phyloP scores from a whole-genome alignment of 495 filamentous ascomycete species.

The Trichocladium uniseriatum region DNA sequence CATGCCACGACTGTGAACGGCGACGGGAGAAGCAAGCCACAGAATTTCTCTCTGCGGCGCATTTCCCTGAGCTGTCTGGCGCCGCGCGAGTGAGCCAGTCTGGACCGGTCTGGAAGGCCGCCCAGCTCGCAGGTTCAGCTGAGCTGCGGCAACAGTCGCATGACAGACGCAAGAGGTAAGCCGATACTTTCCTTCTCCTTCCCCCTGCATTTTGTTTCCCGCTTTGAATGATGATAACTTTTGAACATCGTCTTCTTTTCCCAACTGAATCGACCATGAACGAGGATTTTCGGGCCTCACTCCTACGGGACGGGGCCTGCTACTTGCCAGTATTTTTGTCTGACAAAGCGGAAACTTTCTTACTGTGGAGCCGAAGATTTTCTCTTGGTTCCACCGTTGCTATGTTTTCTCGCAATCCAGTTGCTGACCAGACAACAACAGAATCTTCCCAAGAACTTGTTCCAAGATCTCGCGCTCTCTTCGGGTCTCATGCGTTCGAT shows the following conservation, averaged over 20 bases:
- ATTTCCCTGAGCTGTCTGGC: not conserved
- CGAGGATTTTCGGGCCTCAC: constrained; percentile 59
- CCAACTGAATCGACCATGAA: constrained; percentile 91
- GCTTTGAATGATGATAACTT: constrained; percentile 72
- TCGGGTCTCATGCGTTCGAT: not conserved
- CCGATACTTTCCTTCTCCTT: constrained; percentile 1
- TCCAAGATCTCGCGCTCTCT: too few relatives aligned
- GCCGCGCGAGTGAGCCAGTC: not conserved
- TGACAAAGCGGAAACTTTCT: constrained; percentile 35
- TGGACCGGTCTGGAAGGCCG: constrained; percentile 1
- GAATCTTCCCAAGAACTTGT: constrained; percentile 3
- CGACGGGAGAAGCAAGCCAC: not conserved
- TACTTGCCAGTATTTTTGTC: constrained; percentile 99
- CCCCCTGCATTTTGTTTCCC: constrained; percentile 2
- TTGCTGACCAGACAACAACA: constrained; percentile 9
- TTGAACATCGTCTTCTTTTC: constrained; percentile 76
- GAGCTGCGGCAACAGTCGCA: not conserved
- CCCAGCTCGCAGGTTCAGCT: not conserved
- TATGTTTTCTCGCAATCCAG: not conserved
- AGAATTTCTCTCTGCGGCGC: not conserved
- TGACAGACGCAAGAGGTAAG: constrained; percentile 16
- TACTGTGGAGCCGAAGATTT: constrained; percentile 5
- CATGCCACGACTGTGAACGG: not conserved
- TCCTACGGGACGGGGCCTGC: constrained; percentile 59
- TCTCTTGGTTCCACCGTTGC: not conserved